These are phyloP conservation scores for Erodium moschatum DNA, from an alignment of 441 rosid genomes.

Conservation along the genomic window DNA sequence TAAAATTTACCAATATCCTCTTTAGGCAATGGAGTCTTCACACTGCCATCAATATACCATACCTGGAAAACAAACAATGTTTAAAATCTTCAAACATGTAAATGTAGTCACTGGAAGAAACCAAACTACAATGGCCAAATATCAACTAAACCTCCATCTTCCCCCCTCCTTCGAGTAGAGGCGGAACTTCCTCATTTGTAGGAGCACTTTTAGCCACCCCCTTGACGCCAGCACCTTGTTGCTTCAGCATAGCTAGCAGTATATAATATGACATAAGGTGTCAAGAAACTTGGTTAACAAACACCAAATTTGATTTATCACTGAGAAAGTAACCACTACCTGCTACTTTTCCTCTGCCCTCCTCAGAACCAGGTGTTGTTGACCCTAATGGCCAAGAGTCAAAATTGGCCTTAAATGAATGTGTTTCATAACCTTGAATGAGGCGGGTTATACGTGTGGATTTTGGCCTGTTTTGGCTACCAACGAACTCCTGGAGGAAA, in stretches of 20 bases:
- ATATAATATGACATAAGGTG: slow-evolving; percentile 16
- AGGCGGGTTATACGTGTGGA: slow-evolving; percentile 66
- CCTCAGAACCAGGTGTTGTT: slow-evolving; percentile 66
- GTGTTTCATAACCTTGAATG: slow-evolving; percentile 91
- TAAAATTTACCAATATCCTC: slow-evolving; percentile 93
- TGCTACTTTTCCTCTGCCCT: slow-evolving; percentile 98
- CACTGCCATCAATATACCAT: slow-evolving; percentile 77
- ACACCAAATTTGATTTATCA: slow-evolving; percentile 13
- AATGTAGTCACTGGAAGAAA: slow-evolving; percentile 8
- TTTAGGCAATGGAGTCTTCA: slow-evolving; percentile 63
- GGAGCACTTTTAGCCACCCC: slow-evolving; percentile 66
- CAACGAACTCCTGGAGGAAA: slow-evolving; percentile 61
- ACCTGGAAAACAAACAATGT: slow-evolving; percentile 43
- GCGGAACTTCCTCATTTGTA: slow-evolving; percentile 79
- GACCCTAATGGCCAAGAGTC: slow-evolving; percentile 94
- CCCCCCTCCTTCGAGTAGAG: slow-evolving; percentile 94
- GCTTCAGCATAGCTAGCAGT: slow-evolving; percentile 82
- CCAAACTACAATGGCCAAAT: slow-evolving; percentile 15
- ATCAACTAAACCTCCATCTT: slow-evolving; percentile 73
- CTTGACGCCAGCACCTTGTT: slow-evolving; percentile 90
- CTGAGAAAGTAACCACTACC: slow-evolving; percentile 36
- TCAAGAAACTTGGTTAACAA: slow-evolving; percentile 21
- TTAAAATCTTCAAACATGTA: slow-evolving; percentile 8
- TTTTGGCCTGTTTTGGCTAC: slow-evolving; percentile 74
- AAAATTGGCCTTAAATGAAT: slow-evolving; percentile 83